Base-by-base conservation (phyloP, 345 rosid species). In the Heritiera littoralis region DNA sequence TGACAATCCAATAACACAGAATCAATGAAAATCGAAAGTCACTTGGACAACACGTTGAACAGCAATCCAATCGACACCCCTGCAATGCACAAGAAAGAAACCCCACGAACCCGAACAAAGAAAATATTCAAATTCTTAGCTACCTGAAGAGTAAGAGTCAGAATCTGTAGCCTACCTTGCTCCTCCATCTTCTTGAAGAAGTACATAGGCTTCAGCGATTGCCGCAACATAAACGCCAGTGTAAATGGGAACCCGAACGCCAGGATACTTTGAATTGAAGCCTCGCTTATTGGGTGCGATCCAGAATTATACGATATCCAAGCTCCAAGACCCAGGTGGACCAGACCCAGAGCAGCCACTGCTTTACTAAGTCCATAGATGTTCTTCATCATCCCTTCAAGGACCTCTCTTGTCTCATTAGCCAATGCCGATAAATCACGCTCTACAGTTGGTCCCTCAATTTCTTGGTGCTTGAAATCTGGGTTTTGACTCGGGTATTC, bases 181-280 rank as follows among this genome's bases (percentile, higher is more conserved):
- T 94, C 94, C 85, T 94, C 99, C 97, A 91, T 95, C 87, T 91
- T 93, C 86, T 86, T 92, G 80, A 93, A 89, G 87, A 96, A 94
- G 80, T 83, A 81, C 90, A 96, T 94, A 2, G 95, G 92, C 88
- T 92, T 94, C 87, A 94, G 66, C 7, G 93, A 90, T 41, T 89
- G 88, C 81, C 99, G 88, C 82, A 96, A 8, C 94, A 94, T 81
- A 76, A 96, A 86, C 5, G 97, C 98, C 86, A 94, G 41, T 0
- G 97, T 83, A 56, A 94, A 94, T 0, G 98, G 98, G 78, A 96
- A 92, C 4, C 95, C 95, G 12, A 92, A 92, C 0, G 97, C 97
- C 5, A 89, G 73, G n/a, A 85, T 78, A 83, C 92, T 91, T 79
- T 92, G 92, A 10, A 94, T 69, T 7, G 97, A 86, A 69, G 87